phyloP scores from a whole-genome alignment of 495 filamentous ascomycete genomes.

The Penicillium fimorum region DNA sequence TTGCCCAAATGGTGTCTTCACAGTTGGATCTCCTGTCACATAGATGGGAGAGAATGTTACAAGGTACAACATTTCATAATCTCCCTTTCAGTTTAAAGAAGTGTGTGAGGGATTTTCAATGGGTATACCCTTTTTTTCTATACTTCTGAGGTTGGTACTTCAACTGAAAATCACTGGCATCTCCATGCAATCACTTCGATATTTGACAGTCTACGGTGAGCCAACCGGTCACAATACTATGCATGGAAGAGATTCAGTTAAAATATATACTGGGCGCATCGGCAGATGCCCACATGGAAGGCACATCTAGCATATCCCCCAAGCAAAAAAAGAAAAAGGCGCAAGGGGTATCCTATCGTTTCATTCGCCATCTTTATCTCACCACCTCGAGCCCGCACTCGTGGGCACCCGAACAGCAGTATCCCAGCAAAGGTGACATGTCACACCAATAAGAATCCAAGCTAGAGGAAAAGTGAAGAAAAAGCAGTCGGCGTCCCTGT shows the following conservation, averaged over 20 bases:
- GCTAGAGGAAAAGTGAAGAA: neutral
- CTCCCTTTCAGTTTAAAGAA: no score
- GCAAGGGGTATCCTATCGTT: neutral
- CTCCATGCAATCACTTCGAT: neutral
- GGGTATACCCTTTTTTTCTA: no score
- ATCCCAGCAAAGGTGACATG: neutral
- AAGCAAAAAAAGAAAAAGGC: neutral
- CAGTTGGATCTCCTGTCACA: no score
- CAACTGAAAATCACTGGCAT: neutral
- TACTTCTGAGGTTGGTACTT: no score
- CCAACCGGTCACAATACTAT: neutral
- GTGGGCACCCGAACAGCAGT: no score
- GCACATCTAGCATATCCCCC: neutral
- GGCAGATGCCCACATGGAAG: neutral
- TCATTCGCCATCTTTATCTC: neutral
- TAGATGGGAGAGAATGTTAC: no score
- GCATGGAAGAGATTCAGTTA: conserved; percentile 1
- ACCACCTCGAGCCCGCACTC: neutral
- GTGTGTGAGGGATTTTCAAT: no score
- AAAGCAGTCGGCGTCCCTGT: neutral
- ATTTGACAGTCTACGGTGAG: neutral
- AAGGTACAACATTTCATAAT: no score
- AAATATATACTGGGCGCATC: conserved; percentile 2
- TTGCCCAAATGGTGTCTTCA: no score
- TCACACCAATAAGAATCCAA: neutral